Evolutionary conservation across 2,329 filamentous ascomycete species (phyloP), one percentile per base, ranked within the genome.

Genomic region (Beauveria asiatica): DNA sequence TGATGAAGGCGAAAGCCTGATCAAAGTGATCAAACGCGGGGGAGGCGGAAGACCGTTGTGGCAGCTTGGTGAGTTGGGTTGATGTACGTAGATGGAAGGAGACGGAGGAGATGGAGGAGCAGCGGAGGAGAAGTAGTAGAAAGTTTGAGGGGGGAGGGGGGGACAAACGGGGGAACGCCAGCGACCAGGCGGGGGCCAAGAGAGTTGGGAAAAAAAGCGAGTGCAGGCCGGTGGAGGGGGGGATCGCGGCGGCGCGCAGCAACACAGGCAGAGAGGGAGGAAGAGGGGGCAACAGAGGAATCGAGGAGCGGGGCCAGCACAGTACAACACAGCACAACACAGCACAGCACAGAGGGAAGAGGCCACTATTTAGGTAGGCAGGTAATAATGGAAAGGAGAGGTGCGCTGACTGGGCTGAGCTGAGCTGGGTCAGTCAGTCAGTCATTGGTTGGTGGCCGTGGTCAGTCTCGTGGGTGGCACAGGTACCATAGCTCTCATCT

Each of bases 81-180:
- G 57, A 52, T 59, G 57, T 42, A 48, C 17, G 56, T 39, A 17
- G 41, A 42, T 52, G 45, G 48, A 27, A 59, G 48, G 57, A 59
- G 30, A 42, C 27, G 55, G 44, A 57, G 42, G 42, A 37, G 27
- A 44, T 49, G 46, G 56, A 52, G 57, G 37, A 59, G 57, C 48
- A 59, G 39, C n/a, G 46, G 45, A 58, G 46, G 39, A 57, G 55
- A 57, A 50, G 42, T 56, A 59, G 41, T 59, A 59, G 57, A 53
- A 59, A 53, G 57, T 59, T 53, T 59, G 57, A 53, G 57, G 57
- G 57, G 56, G 25, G 21, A n/a, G 48, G 45, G 54, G 48, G 55
- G 37, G 21, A 45, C 27, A 30, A 25, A 51, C 37, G 53, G 39
- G 42, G 54, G 45, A 37, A 59, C 23, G 46, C 30, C 41, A 51